These are phyloP conservation scores for Eucalyptus sideroxylon DNA, from an alignment of 345 rosid genomes.

Conservation along the genomic window DNA sequence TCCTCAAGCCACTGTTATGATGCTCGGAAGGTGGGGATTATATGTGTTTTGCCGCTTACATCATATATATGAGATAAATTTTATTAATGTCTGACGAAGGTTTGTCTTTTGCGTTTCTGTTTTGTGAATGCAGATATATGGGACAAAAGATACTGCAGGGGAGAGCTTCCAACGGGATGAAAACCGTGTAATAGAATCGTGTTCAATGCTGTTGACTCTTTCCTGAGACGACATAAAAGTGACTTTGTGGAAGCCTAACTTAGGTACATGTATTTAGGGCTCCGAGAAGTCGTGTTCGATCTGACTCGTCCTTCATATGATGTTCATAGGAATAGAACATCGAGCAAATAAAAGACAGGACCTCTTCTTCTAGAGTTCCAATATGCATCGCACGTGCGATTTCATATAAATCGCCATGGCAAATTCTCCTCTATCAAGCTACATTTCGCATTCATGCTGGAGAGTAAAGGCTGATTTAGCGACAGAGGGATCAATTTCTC, in stretches of 20 bases:
- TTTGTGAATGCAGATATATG: slow-evolving; percentile 15
- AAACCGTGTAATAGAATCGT: background rate
- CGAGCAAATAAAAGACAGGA: background rate
- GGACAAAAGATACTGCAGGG: slow-evolving; percentile 13
- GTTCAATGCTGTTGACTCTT: background rate
- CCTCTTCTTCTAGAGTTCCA: background rate
- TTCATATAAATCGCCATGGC: background rate
- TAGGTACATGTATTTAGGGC: background rate
- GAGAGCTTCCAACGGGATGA: background rate
- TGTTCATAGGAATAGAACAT: background rate
- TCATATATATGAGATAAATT: background rate
- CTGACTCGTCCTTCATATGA: background rate
- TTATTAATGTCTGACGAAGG: background rate
- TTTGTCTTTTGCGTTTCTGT: background rate
- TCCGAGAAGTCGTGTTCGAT: background rate
- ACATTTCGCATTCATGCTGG: background rate
- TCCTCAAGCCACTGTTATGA: slow-evolving; percentile 42
- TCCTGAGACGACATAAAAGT: background rate
- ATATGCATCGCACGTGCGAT: background rate
- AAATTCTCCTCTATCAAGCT: background rate
- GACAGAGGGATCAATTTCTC: background rate
- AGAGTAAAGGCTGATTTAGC: background rate
- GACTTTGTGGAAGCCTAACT: background rate
- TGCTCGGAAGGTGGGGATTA: slow-evolving; percentile 26
- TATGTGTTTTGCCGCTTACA: background rate